Percentiles rank a stretch among this genome's conserved stretches.
These are phyloP conservation scores for Thraustochytrium striatum DNA, from an alignment of 352 stramenopile species.

Conservation along the genomic window DNA sequence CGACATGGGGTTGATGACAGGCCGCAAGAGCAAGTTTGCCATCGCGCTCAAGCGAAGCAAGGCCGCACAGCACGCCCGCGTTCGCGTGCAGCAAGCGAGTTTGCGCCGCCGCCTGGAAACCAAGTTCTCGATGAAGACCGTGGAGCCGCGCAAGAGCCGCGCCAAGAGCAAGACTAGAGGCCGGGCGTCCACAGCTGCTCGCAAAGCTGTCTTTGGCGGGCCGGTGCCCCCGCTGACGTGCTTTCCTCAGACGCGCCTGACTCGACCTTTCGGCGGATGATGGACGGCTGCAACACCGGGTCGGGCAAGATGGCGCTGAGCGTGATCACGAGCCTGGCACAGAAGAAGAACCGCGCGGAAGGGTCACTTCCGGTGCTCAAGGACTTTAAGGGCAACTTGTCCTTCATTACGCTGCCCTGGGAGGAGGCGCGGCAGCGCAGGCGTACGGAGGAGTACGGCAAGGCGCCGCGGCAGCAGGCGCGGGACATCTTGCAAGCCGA, in stretches of 20 bases:
- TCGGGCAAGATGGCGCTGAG: not conserved
- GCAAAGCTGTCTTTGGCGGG: not conserved
- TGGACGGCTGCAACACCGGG: not conserved
- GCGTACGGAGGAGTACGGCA: constrained; percentile 4
- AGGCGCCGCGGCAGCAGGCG: not conserved
- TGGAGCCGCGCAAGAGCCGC: not conserved
- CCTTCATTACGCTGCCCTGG: constrained; percentile 22
- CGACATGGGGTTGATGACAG: not conserved
- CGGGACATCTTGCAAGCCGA: constrained; percentile 30
- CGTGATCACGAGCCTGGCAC: constrained; percentile 11
- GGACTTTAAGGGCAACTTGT: constrained; percentile 5
- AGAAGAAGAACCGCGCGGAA: constrained; percentile 18
- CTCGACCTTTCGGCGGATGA: not conserved
- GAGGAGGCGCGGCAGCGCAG: not conserved
- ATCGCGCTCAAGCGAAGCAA: constrained; percentile 21
- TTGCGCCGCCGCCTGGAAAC: not conserved
- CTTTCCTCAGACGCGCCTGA: too few species aligned
- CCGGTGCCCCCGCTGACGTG: too few species aligned
- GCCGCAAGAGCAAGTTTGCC: constrained; percentile 22
- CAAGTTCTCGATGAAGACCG: not conserved
- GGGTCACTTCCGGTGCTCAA: constrained; percentile 2
- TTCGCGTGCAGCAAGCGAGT: constrained; percentile 1
- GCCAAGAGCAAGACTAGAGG: not conserved
- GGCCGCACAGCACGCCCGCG: constrained; percentile 2
- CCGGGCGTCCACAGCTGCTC: not conserved